Evolutionary conservation across 331 rosid genomes (phyloP), one percentile per base, ranked within the genome.

Genomic region (Quercus lobata): DNA sequence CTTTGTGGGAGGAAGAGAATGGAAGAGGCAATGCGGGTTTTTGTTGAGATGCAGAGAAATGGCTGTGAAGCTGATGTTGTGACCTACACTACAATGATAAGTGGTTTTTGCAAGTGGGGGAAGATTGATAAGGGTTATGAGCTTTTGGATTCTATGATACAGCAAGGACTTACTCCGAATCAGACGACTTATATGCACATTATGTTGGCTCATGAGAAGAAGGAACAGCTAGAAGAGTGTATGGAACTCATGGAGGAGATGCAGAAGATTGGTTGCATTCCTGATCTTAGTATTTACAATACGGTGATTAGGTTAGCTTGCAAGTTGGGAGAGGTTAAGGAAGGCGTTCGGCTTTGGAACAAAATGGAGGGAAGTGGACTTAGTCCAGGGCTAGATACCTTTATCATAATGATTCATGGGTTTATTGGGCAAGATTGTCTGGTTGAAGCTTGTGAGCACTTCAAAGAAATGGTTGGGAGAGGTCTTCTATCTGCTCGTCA

Each of bases 41-140:
- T 90, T 61, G 66, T 90, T 58, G 92, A 93, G 78, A 93, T 90
- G 93, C 86, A 87, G 91, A 89, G 93, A 79, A 84, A 74, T 85
- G 97, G 89, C 5, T 91, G 96, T 73, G 90, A 82, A 76, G 89
- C 83, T 27, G 98, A 93, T 73, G 79, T 56, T 75, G 81, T 93
- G 66, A 89, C 97, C 22, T 91, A 91, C 83, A 90, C 93, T 62
- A 88, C 96, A 52, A 78, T 91, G 86, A 85, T 93, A 16, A 84
- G 90, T 80, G 97, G 96, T 71, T 89, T 93, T 83, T 93, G 98
- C 80, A 93, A 85, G 80, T 90, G 93, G 93, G 97, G 98, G 2
- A 93, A 90, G 84, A 88, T 89, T 72, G 86, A 85, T 72, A 90
- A 75, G 84, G 93, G 88, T 60, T 90, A 90, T 79, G 92, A 91